phyloP scores from a whole-genome alignment of 78 protist genomes.

The Chrysochromulina parva region DNA sequence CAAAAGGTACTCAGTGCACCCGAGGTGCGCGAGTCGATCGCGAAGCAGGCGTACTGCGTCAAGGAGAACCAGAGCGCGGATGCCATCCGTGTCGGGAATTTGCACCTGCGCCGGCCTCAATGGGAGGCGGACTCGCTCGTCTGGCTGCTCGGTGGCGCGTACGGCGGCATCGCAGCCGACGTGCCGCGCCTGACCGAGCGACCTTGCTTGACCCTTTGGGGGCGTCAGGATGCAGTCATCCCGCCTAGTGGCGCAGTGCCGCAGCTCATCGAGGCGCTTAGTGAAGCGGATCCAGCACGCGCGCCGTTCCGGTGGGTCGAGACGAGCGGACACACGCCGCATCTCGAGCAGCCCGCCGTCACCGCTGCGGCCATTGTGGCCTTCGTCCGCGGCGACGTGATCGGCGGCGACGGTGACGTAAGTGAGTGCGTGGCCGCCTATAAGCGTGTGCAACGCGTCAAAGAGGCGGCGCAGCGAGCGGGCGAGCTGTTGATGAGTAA shows the following conservation, averaged over 20 bases:
- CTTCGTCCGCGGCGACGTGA: neutral
- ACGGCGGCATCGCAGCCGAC: neutral
- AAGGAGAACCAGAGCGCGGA: neutral
- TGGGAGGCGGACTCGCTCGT: conserved; percentile 1
- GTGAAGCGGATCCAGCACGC: neutral
- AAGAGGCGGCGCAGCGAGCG: too few species aligned
- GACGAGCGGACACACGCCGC: conserved; percentile 39
- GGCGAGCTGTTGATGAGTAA: too few species aligned
- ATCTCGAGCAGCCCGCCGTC: conserved; percentile 26
- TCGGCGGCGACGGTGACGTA: too few species aligned
- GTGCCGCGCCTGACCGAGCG: neutral
- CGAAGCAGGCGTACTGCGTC: neutral
- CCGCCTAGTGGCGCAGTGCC: neutral
- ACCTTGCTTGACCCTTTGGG: neutral
- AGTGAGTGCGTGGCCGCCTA: too few species aligned
- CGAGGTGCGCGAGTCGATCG: neutral
- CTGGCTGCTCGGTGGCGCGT: conserved; percentile 7
- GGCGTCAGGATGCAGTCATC: neutral
- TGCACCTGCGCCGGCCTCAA: neutral
- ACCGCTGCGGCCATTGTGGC: neutral
- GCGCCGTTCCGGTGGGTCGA: conserved; percentile 19
- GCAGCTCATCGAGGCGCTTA: neutral
- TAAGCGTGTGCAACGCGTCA: too few species aligned
- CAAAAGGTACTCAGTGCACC: neutral
- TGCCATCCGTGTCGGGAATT: conserved; percentile 10